Evolutionary conservation across 2,329 filamentous ascomycete genomes (phyloP).

Genomic region (Trichoderma citrinoviride): DNA sequence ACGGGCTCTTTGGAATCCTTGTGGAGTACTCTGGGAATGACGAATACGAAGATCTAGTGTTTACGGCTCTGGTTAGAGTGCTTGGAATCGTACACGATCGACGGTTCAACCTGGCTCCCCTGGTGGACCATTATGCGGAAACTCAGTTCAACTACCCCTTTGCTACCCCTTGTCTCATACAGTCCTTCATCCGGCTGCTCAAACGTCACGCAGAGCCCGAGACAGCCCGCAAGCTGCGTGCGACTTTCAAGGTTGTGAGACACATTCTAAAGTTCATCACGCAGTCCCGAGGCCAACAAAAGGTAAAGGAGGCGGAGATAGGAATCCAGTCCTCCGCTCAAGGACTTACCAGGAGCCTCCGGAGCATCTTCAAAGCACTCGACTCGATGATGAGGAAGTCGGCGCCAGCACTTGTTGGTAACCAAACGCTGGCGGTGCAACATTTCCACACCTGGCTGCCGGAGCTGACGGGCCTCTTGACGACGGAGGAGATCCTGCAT

Average conservation of each 20-base stretch:
- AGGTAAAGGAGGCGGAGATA: slow-evolving; percentile 82
- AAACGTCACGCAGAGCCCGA: slow-evolving; percentile 80
- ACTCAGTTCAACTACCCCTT: slow-evolving; percentile 90
- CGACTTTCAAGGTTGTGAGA: slow-evolving; percentile 90
- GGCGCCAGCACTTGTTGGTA: slow-evolving; percentile 83
- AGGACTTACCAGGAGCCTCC: slow-evolving; percentile 76
- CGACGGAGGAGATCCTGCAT: slow-evolving; percentile 80
- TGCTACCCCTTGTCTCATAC: slow-evolving; percentile 80
- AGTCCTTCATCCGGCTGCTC: slow-evolving; percentile 81
- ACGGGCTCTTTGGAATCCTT: slow-evolving; percentile 85
- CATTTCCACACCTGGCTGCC: slow-evolving; percentile 98
- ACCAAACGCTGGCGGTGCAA: slow-evolving; percentile 91
- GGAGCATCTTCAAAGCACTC: slow-evolving; percentile 83
- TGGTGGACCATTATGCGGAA: slow-evolving; percentile 90
- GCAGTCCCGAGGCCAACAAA: slow-evolving; percentile 81
- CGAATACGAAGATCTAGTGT: slow-evolving; percentile 88
- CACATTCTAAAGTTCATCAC: slow-evolving; percentile 95
- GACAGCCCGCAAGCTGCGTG: slow-evolving; percentile 77
- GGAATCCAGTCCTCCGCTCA: slow-evolving; percentile 74
- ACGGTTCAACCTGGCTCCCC: slow-evolving; percentile 83
- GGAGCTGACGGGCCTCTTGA: slow-evolving; percentile 74
- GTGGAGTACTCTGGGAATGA: slow-evolving; percentile 89
- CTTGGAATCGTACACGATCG: slow-evolving; percentile 92
- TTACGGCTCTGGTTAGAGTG: slow-evolving; percentile 84
- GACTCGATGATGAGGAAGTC: slow-evolving; percentile 86